Evolutionary conservation across 2,329 filamentous ascomycete genomes (phyloP), one percentile per base, ranked within the genome.

Genomic region (Davidsoniella neocaledoniae): DNA sequence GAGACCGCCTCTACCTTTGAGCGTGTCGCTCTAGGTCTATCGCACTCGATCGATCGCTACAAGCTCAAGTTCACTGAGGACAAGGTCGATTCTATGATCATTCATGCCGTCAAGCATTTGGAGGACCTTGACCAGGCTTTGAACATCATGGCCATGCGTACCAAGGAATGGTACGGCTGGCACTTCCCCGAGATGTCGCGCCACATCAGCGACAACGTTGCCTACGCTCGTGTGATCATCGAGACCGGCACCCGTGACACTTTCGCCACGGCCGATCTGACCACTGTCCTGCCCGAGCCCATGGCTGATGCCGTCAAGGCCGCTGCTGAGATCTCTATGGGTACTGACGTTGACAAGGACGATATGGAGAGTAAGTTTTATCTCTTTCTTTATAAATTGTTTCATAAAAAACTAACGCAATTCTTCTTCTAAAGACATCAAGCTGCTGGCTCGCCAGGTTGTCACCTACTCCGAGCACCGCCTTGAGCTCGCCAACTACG

Each of bases 131-230:
- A 98, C 72, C 98, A 98, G 74, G 91, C 98, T 68, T 73, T 98
- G 56, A 98, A 98, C 72, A 91, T 86, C 59, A 96, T 95, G 63
- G 90, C 91, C 56, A 98, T 98, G 91, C 77, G 91, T 65, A 87
- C 95, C 55, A 96, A 96, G 79, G 91, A 98, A 68, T 98, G 91
- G 91, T 98, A 98, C 64, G 91, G 91, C 61, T 98, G 91, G 91
- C 91, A 96, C 68, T 98, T 96, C 72, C 91, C 91, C 39, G 91
- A 98, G 71, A 80, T 98, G 75, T 88, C 86, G 62, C 90, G 88
- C 69, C 94, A 96, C 62, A 75, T 95, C 58, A 93, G 93, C 66
- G 91, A 98, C 74, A 98, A 98, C 68, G 71, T 94, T 55, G 88
- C 88, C 56, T 98, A 94, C 64, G 81, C 88, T 53, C 82, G 81